Evolutionary conservation across 2,329 filamentous ascomycete species (phyloP).

Genomic region (Penicillium rolfsii): DNA sequence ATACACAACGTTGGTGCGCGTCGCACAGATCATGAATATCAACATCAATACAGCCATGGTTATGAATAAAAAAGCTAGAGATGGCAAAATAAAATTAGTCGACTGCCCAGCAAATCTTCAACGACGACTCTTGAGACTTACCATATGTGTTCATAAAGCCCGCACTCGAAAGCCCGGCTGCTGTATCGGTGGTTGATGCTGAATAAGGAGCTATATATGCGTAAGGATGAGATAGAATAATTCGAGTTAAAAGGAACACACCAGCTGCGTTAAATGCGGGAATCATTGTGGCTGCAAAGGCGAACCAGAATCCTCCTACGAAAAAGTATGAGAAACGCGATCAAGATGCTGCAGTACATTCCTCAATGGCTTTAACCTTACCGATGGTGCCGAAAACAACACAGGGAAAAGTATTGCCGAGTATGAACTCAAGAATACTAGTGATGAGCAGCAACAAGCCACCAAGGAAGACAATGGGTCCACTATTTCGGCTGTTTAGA

Average conservation of each 20-base stretch:
- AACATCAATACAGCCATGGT: conserved; percentile 69
- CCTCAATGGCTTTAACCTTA: conserved; percentile 21
- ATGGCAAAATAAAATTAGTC: neutral
- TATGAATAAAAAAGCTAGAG: conserved; percentile 61
- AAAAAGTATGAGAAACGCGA: conserved; percentile 1
- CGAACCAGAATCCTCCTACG: conserved; percentile 57
- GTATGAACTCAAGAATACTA: conserved; percentile 59
- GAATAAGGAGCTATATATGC: conserved; percentile 30
- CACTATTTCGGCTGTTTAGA: conserved; percentile 38
- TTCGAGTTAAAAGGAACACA: conserved; percentile 41
- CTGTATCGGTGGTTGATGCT: conserved; percentile 31
- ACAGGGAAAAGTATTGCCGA: conserved; percentile 63
- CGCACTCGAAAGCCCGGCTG: conserved; percentile 27
- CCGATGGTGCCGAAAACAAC: conserved; percentile 61
- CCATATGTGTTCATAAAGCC: conserved; percentile 33
- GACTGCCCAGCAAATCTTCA: neutral
- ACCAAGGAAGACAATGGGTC: conserved; percentile 57
- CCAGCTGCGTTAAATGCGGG: conserved; percentile 58
- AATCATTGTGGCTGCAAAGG: conserved; percentile 59
- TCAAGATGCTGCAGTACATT: neutral
- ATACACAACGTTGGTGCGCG: conserved; percentile 73
- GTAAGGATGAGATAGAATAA: conserved; percentile 46
- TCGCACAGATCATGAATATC: conserved; percentile 68
- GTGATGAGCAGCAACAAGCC: conserved; percentile 58
- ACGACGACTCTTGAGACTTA: neutral